Evolutionary conservation across 108 stramenopile species (phyloP).

Genomic region (Cyclotella kingstonii): DNA sequence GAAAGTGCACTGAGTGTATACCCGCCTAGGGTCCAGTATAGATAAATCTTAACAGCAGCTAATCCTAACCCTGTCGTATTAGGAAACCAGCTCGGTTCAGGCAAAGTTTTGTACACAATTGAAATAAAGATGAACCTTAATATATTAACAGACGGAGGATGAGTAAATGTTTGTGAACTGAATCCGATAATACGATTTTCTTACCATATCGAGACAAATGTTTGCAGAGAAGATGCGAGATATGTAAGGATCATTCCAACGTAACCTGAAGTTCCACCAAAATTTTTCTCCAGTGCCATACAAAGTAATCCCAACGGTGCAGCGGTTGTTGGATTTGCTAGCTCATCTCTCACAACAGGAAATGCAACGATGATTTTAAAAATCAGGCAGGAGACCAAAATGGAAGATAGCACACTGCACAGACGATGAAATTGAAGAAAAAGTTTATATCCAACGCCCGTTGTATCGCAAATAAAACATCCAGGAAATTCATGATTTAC

Average conservation of each 20-base stretch:
- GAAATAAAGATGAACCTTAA: slow-evolving; percentile 75
- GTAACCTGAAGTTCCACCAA: slow-evolving; percentile 38
- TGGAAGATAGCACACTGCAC: slow-evolving; percentile 32
- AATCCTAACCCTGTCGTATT: slow-evolving; percentile 48
- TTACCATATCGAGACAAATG: slow-evolving; percentile 29
- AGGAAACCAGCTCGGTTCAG: slow-evolving; percentile 43
- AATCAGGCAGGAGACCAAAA: slow-evolving; percentile 20
- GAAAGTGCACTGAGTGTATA: slow-evolving; percentile 32
- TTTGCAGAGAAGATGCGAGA: slow-evolving; percentile 21
- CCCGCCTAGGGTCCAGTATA: slow-evolving; percentile 38
- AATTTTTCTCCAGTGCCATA: slow-evolving; percentile 39
- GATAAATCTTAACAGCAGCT: slow-evolving; percentile 34
- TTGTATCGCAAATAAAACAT: slow-evolving; percentile 79
- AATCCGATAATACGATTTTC: neutral
- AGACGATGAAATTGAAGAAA: slow-evolving; percentile 33
- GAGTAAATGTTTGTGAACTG: neutral
- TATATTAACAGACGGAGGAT: neutral
- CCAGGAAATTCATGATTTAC: slow-evolving; percentile 79
- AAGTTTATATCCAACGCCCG: slow-evolving; percentile 16
- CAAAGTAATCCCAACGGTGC: slow-evolving; percentile 41
- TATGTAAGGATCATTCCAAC: slow-evolving; percentile 22
- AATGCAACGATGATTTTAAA: slow-evolving; percentile 37
- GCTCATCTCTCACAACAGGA: slow-evolving; percentile 44
- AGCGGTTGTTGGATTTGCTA: slow-evolving; percentile 42
- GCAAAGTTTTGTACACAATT: slow-evolving; percentile 43